Percentiles rank a stretch among this genome's conserved stretches.
phyloP scores from a whole-genome alignment of 371 early-diverging fungal species.

The Amoeboaphelidium protococcarum region DNA sequence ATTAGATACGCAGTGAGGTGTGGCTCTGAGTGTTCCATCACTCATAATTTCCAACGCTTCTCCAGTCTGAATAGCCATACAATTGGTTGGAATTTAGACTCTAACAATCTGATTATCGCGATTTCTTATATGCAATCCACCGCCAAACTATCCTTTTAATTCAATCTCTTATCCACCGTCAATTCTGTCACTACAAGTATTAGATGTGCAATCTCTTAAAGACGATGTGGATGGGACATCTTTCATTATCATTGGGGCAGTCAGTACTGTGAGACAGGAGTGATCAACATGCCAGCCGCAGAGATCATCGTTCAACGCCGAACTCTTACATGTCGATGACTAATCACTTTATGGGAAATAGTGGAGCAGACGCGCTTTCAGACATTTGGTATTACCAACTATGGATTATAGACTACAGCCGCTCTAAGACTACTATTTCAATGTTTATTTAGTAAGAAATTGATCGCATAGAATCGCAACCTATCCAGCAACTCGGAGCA shows the following conservation, averaged over 20 bases:
- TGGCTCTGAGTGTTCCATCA: conserved; percentile 20
- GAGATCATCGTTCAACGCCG: conserved; percentile 7
- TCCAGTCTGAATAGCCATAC: conserved; percentile 33
- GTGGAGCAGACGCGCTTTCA: conserved; percentile 28
- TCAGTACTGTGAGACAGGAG: conserved; percentile 18
- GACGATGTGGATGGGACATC: too few species aligned
- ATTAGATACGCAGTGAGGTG: conserved; percentile 29
- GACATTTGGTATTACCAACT: conserved; percentile 13
- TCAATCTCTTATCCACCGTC: background rate
- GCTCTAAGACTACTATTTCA: conserved; percentile 9
- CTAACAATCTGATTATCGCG: conserved; percentile 15
- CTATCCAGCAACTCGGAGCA: conserved; percentile 19
- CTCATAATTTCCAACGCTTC: conserved; percentile 24
- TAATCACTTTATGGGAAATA: conserved; percentile 18
- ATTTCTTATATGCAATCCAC: conserved; percentile 25
- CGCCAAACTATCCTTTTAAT: conserved; percentile 7
- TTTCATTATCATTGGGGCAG: conserved; percentile 22
- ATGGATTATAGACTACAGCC: conserved; percentile 14
- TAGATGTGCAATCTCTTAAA: too few species aligned
- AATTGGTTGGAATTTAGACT: conserved; percentile 23
- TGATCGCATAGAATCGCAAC: conserved; percentile 24
- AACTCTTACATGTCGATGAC: conserved; percentile 2
- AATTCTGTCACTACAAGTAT: too few species aligned
- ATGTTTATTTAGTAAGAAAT: conserved; percentile 9
- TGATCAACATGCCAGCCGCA: conserved; percentile 35